Conservation (phyloP, 1,139 yeast species). For the Debaryomyces singareniensis region DNA sequence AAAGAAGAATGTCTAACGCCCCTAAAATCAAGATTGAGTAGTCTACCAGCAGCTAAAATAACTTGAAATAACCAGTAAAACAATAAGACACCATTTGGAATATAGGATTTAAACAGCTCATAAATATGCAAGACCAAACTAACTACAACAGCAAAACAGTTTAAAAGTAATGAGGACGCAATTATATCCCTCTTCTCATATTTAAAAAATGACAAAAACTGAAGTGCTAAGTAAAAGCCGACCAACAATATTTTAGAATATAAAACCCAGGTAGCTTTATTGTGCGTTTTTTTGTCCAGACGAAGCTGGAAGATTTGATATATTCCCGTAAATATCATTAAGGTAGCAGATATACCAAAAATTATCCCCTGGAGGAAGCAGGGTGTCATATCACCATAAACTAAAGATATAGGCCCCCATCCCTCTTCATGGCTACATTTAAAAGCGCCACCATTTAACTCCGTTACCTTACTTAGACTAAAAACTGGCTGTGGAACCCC, state of each 20-base stretch:
- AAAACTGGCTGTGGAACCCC: background rate
- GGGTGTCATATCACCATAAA: constrained; percentile 66
- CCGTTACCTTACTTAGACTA: background rate
- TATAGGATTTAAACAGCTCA: constrained; percentile 60
- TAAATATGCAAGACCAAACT: constrained; percentile 58
- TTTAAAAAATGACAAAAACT: constrained; percentile 16
- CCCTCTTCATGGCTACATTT: constrained; percentile 42
- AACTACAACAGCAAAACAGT: constrained; percentile 39
- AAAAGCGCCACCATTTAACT: constrained; percentile 9
- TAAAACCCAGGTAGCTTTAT: constrained; percentile 36
- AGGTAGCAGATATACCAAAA: constrained; percentile 42
- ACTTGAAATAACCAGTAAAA: constrained; percentile 69
- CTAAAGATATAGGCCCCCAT: constrained; percentile 63
- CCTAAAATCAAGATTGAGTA: constrained; percentile 47
- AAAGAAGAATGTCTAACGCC: constrained; percentile 24
- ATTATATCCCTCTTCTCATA: constrained; percentile 31
- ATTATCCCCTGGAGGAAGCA: constrained; percentile 76
- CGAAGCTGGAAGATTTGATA: constrained; percentile 34
- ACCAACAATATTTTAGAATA: constrained; percentile 38
- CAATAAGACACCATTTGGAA: constrained; percentile 66
- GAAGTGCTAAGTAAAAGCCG: constrained; percentile 32
- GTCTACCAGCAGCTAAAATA: constrained; percentile 29
- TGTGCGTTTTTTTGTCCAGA: constrained; percentile 23
- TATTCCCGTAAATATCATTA: constrained; percentile 51
- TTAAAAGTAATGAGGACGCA: constrained; percentile 33